Evolutionary conservation across 495 filamentous ascomycete genomes (phyloP).

Genomic region (Aspergillus carlsbadensis): DNA sequence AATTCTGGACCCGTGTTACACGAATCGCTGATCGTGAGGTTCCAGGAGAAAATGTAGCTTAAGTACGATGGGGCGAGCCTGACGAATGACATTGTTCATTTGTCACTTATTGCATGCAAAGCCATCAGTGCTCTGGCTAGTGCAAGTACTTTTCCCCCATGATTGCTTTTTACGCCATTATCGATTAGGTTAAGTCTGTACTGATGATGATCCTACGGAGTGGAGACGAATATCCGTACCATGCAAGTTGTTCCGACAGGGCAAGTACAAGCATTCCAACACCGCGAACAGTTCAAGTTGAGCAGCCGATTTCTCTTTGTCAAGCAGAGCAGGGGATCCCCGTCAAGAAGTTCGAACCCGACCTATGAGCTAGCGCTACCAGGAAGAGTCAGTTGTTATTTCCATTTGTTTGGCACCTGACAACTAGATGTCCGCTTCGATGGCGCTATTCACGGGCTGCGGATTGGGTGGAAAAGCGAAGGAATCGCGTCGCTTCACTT

Average conservation of each 20-base stretch:
- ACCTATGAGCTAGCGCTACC: neutral
- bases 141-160: conserved; percentile 13
- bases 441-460: neutral
- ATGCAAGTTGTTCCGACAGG: neutral
- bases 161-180: neutral
- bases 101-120: conserved; percentile 6
- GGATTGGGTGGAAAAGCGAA: conserved; percentile 6
- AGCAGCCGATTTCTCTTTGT: too few species aligned
- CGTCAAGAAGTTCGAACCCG: neutral
- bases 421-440: neutral
- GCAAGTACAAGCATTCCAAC: neutral
- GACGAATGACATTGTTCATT: conserved; percentile 6
- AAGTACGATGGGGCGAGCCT: conserved; percentile 2
- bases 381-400: neutral
- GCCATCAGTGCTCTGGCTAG: conserved; percentile 3
- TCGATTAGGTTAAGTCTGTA: too few species aligned
- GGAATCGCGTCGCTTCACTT: conserved; percentile 16
- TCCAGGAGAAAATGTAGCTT: neutral
- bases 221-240: neutral
- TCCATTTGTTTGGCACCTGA: neutral
- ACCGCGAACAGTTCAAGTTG: too few species aligned
- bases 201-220: neutral
- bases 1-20: conserved; percentile 16
- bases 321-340: neutral
- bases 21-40: conserved; percentile 9